phyloP scores from a whole-genome alignment of 768 basidiomycete species.

The Heimioporus sp. region DNA sequence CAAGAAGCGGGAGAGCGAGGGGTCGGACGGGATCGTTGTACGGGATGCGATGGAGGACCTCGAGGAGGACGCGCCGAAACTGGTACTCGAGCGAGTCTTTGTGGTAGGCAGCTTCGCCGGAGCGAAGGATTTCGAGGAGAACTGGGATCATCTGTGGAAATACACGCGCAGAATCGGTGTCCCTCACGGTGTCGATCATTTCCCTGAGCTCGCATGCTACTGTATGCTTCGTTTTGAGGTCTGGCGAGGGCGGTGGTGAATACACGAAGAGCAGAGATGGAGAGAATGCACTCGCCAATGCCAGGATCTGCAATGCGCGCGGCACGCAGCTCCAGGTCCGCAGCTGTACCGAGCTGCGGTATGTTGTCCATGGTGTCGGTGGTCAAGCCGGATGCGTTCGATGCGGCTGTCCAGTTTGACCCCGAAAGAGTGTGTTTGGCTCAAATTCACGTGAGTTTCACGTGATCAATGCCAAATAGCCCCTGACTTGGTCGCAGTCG shows the following conservation, averaged over 20 bases:
- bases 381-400: background rate
- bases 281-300: slow-evolving; percentile 45
- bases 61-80: slow-evolving; percentile 83
- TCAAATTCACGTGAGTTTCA: slow-evolving; percentile 28
- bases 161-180: slow-evolving; percentile 67
- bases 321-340: slow-evolving; percentile 70
- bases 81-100: slow-evolving; percentile 72
- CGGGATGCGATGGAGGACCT: slow-evolving; percentile 87
- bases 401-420: slow-evolving; percentile 7
- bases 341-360: slow-evolving; percentile 42
- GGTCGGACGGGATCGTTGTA: slow-evolving; percentile 74
- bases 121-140: slow-evolving; percentile 67
- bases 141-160: slow-evolving; percentile 73
- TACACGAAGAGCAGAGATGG: background rate
- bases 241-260: slow-evolving; percentile 34
- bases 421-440: slow-evolving; percentile 35
- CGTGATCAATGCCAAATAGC: slow-evolving; percentile 14
- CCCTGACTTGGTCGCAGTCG: background rate
- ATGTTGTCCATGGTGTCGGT: slow-evolving; percentile 41
- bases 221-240: slow-evolving; percentile 65
- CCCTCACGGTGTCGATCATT: slow-evolving; percentile 75
- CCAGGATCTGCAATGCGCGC: slow-evolving; percentile 75
- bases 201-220: slow-evolving; percentile 80
- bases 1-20: slow-evolving; percentile 65
- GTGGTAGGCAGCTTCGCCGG: slow-evolving; percentile 62